These are phyloP conservation scores for Eremothecium gossypii DNA, from an alignment of 1,139 yeast genomes.

Conservation along the genomic window DNA sequence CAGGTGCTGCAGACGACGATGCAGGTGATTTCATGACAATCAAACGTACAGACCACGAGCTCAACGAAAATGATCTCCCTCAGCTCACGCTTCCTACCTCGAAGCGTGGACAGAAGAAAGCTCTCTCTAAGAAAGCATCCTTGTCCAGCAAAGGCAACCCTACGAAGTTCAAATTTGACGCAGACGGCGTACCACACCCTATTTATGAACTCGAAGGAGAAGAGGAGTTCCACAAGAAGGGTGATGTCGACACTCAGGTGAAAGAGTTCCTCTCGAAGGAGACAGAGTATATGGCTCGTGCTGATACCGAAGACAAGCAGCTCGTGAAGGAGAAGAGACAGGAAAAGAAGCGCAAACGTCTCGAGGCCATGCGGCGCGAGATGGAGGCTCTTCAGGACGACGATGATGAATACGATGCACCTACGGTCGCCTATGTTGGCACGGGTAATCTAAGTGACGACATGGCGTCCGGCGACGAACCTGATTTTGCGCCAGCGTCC, in stretches of 20 bases:
- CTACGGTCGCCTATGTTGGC: constrained; percentile 23
- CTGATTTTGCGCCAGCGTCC: constrained; percentile 25
- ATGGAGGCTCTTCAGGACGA: constrained; percentile 31
- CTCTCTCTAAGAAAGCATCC: constrained; percentile 78
- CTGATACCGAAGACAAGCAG: constrained; percentile 70
- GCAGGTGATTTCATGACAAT: constrained; percentile 76
- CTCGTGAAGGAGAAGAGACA: constrained; percentile 74
- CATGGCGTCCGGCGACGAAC: constrained; percentile 34
- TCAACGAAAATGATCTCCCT: constrained; percentile 59
- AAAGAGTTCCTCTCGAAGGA: constrained; percentile 58
- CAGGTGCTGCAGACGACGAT: constrained; percentile 33
- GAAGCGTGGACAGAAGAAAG: constrained; percentile 79
- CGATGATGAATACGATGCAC: constrained; percentile 26
- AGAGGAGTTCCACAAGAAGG: constrained; percentile 70
- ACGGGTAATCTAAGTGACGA: constrained; percentile 31
- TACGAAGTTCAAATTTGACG: constrained; percentile 78
- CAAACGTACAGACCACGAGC: constrained; percentile 64
- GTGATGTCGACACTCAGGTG: constrained; percentile 66
- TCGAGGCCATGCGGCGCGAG: constrained; percentile 65
- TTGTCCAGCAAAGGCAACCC: constrained; percentile 58
- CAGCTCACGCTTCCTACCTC: constrained; percentile 57
- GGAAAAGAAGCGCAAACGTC: constrained; percentile 84
- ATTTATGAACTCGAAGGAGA: constrained; percentile 86
- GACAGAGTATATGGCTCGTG: constrained; percentile 53
- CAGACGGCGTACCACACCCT: constrained; percentile 87